A percentile compares a stretch with the other conserved stretches of the same genome.
Evolutionary conservation across 148 eudicot genomes (phyloP).

Genomic region (Rhododendron ovatum): DNA sequence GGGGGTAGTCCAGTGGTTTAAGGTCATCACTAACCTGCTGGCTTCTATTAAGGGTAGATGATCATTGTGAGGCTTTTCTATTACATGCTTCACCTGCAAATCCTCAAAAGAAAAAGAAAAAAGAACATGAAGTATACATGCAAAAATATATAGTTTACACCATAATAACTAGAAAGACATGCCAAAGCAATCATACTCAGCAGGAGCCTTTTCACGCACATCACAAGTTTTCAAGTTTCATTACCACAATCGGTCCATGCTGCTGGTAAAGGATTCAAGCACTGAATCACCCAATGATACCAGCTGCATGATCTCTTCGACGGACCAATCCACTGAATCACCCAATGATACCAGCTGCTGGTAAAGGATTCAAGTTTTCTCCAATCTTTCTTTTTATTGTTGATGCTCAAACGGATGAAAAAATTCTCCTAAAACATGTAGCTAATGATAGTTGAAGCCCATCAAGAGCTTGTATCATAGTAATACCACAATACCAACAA

Average conservation of each 20-base stretch:
- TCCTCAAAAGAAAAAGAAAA: neutral
- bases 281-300: neutral
- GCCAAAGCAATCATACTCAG: neutral
- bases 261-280: neutral
- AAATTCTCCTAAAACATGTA: too few relatives aligned
- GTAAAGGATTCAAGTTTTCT: too few relatives aligned
- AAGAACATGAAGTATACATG: neutral
- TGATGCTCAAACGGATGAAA: too few relatives aligned
- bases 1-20: neutral
- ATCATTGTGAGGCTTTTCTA: slow-evolving; percentile 95
- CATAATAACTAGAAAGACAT: neutral
- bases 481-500: too few relatives aligned
- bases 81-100: slow-evolving; percentile 82
- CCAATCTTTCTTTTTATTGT: too few relatives aligned
- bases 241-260: neutral
- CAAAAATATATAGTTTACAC: neutral
- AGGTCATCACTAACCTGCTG: slow-evolving; percentile 59
- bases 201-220: neutral
- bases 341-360: too few relatives aligned
- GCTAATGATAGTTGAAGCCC: too few relatives aligned
- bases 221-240: neutral
- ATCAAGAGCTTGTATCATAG: too few relatives aligned
- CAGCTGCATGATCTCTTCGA: neutral
- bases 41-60: slow-evolving; percentile 93
- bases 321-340: neutral